Conservation (phyloP, 2,329 filamentous ascomycete genomes). For the Diaporthe vexans region DNA sequence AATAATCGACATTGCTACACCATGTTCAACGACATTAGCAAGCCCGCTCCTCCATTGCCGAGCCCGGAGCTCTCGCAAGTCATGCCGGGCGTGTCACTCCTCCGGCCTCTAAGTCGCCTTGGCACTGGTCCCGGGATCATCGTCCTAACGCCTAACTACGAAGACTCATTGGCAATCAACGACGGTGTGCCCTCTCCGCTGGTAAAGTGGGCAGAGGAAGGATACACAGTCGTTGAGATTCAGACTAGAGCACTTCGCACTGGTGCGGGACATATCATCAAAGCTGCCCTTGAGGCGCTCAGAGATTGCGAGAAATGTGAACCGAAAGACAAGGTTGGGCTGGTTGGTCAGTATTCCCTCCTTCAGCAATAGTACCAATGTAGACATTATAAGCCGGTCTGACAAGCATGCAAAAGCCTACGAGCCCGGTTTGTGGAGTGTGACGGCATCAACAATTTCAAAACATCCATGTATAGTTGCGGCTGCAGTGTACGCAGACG, state of each 20-base stretch:
- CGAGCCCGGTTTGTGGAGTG: conserved; percentile 36
- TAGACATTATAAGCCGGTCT: background rate
- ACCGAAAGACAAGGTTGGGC: conserved; percentile 39
- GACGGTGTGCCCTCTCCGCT: conserved; percentile 36
- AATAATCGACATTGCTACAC: background rate
- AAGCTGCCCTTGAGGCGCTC: conserved; percentile 27
- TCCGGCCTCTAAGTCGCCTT: conserved; percentile 47
- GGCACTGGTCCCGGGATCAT: conserved; percentile 48
- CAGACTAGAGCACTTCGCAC: conserved; percentile 27
- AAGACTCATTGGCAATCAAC: conserved; percentile 38
- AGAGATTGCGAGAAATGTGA: conserved; percentile 34
- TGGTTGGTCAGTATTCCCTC: conserved; percentile 32
- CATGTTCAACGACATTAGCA: conserved; percentile 39
- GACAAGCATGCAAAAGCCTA: conserved; percentile 31
- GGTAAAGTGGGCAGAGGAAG: conserved; percentile 42
- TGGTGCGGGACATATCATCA: conserved; percentile 2
- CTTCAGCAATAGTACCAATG: background rate
- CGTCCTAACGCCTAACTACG: conserved; percentile 41
- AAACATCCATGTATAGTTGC: conserved; percentile 30
- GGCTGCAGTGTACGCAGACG: conserved; percentile 39
- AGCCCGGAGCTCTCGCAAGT: conserved; percentile 33
- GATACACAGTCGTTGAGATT: conserved; percentile 40
- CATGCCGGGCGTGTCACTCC: conserved; percentile 36
- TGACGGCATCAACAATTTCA: conserved; percentile 28
- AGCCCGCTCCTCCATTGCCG: conserved; percentile 39